These are phyloP conservation scores for Alternaria incomplexa DNA, from an alignment of 2,329 filamentous ascomycete species.

Conservation along the genomic window DNA sequence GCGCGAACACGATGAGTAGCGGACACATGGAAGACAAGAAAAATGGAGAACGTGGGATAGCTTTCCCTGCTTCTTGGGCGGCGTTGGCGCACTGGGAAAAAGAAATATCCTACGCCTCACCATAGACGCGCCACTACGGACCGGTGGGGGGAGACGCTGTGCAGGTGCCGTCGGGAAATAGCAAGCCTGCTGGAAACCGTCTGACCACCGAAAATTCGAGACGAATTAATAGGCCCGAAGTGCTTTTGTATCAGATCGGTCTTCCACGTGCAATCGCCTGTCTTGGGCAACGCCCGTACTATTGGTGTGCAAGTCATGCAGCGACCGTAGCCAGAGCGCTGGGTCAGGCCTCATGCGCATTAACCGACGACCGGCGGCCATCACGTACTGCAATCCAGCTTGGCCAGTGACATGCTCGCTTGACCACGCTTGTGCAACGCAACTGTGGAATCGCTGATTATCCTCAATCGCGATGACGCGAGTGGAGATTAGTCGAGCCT, in stretches of 20 bases:
- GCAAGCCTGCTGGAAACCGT: neutral
- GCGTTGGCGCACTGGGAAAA: neutral
- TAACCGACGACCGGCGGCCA: constrained; percentile 24
- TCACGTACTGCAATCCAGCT: constrained; percentile 19
- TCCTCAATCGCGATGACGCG: constrained; percentile 27
- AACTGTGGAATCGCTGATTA: constrained; percentile 13
- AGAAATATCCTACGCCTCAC: constrained; percentile 2
- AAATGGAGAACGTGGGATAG: constrained; percentile 2
- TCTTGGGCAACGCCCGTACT: constrained; percentile 23
- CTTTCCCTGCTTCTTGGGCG: neutral
- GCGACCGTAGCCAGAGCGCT: constrained; percentile 31
- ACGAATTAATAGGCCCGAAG: constrained; percentile 12
- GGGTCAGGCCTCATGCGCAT: constrained; percentile 34
- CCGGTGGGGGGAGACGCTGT: constrained; percentile 3
- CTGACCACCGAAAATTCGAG: constrained; percentile 7
- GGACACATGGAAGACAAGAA: neutral
- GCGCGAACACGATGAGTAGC: neutral
- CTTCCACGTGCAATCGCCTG: constrained; percentile 33
- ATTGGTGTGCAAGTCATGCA: constrained; percentile 41
- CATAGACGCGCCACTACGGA: neutral
- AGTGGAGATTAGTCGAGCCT: constrained; percentile 36
- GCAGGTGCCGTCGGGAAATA: constrained; percentile 2
- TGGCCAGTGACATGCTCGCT: constrained; percentile 27
- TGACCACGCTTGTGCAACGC: constrained; percentile 33
- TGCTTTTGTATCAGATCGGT: constrained; percentile 27